A percentile compares a stretch with the other conserved stretches of the same genome.
Conservation (phyloP, 768 basidiomycete genomes). For the Chalciporus sphaerocephalus region DNA sequence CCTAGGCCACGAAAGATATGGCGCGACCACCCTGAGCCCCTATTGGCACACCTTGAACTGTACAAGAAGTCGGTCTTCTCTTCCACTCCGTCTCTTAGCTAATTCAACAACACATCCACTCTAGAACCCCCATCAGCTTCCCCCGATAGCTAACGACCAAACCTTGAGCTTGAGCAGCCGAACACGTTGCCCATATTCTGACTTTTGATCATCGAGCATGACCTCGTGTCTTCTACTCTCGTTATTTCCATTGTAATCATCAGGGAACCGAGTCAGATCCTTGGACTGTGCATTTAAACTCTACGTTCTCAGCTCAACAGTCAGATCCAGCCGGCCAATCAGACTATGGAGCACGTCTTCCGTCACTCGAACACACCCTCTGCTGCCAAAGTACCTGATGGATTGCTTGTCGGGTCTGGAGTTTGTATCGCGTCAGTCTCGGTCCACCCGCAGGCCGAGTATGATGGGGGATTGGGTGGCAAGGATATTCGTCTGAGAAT, state of each 20-base stretch:
- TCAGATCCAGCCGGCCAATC: background rate
- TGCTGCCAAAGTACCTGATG: constrained; percentile 2
- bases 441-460: constrained; percentile 26
- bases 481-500: constrained; percentile 40
- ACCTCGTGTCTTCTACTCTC: too few relatives aligned
- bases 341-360: constrained; percentile 2
- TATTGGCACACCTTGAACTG: too few relatives aligned
- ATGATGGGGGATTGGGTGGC: constrained; percentile 38
- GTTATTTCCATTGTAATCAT: background rate
- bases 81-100: constrained; percentile 4
- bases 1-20: too few relatives aligned
- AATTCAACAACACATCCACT: background rate
- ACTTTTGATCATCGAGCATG: background rate
- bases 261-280: background rate
- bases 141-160: background rate
- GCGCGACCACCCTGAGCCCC: too few relatives aligned
- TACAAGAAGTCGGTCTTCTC: constrained; percentile 3
- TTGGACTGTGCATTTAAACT: too few relatives aligned
- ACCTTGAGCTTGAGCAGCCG: background rate
- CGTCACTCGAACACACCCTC: background rate
- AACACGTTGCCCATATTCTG: background rate
- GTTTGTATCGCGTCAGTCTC: constrained; percentile 1
- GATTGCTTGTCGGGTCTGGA: constrained; percentile 4
- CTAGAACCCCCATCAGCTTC: too few relatives aligned
- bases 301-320: too few relatives aligned